Conservation (phyloP, 371 early-diverging fungal species). For the Rhizopus arrhizus region DNA sequence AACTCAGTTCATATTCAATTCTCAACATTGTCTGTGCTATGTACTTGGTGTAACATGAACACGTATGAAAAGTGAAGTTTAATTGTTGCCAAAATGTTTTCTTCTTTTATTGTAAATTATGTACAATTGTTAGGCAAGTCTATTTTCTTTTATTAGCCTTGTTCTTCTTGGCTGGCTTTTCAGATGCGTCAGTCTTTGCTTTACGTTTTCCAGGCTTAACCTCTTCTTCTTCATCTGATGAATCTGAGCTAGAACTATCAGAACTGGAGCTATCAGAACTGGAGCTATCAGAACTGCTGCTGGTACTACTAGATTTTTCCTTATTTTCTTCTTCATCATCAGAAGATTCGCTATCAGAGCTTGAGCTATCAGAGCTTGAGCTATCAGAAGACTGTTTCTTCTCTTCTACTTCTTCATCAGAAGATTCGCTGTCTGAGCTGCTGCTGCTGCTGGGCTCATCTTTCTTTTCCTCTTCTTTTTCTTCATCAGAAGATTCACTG, state of each 20-base stretch:
- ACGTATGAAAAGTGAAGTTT: no score
- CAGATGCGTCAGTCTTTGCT: neutral
- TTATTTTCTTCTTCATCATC: conserved; percentile 21
- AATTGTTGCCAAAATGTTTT: no score
- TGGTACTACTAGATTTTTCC: conserved; percentile 14
- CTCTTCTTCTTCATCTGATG: conserved; percentile 3
- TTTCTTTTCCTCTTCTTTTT: neutral
- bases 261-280: neutral
- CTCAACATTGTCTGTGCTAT: no score
- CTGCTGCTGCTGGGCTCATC: neutral
- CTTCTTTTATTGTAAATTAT: no score
- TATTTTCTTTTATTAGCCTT: no score
- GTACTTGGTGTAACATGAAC: no score
- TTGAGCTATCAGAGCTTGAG: conserved; percentile 16
- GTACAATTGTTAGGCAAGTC: no score
- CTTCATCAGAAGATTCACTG: neutral
- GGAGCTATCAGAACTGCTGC: conserved; percentile 6
- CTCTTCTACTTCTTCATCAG: conserved; percentile 25
- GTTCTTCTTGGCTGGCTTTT: neutral
- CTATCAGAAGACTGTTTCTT: conserved; percentile 15
- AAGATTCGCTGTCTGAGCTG: conserved; percentile 22
- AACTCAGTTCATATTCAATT: no score
- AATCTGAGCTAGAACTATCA: conserved; percentile 1
- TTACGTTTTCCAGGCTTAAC: neutral
- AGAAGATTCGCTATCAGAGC: conserved; percentile 25